phyloP scores from a whole-genome alignment of 2,329 filamentous ascomycete genomes.

The Fusarium sp. region DNA sequence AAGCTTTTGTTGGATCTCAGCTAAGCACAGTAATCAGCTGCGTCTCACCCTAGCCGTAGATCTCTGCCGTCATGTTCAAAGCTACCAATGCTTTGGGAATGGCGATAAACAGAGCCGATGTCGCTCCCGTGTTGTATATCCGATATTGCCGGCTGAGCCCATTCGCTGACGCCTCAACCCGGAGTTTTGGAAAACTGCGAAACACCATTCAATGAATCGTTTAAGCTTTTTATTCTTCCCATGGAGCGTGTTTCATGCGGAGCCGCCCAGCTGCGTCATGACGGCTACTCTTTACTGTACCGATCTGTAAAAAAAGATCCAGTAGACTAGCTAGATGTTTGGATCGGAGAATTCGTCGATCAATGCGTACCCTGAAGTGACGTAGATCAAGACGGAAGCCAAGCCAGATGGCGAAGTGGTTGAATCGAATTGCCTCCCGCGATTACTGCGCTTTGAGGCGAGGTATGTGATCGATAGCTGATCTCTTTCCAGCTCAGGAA shows the following conservation, averaged over 20 bases:
- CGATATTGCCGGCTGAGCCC: not conserved
- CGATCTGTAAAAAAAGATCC: slow-evolving; percentile 8
- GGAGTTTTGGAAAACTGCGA: not conserved
- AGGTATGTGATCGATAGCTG: slow-evolving; percentile 28
- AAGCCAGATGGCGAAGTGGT: slow-evolving; percentile 25
- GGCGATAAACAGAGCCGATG: not conserved
- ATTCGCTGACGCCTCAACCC: not conserved
- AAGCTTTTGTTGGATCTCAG: not conserved
- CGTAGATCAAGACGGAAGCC: slow-evolving; percentile 14
- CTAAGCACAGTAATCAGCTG: not conserved
- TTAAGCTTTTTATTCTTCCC: not conserved
- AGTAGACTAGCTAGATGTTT: not conserved
- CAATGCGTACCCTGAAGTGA: slow-evolving; percentile 29
- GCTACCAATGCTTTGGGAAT: not conserved
- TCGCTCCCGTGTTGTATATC: not conserved
- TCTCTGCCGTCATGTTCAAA: slow-evolving; percentile 1
- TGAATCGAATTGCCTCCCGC: slow-evolving; percentile 7
- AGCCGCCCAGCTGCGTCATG: slow-evolving; percentile 19
- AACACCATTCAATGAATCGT: slow-evolving; percentile 7
- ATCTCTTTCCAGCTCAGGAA: slow-evolving; percentile 24
- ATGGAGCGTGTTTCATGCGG: not conserved
- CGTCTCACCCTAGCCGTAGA: not conserved
- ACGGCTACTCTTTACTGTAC: slow-evolving; percentile 1
- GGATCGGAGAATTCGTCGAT: slow-evolving; percentile 25
- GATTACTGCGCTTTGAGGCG: slow-evolving; percentile 8